Base-by-base conservation (phyloP, 2,329 filamentous ascomycete species). In the Penicillium brevicompactum region DNA sequence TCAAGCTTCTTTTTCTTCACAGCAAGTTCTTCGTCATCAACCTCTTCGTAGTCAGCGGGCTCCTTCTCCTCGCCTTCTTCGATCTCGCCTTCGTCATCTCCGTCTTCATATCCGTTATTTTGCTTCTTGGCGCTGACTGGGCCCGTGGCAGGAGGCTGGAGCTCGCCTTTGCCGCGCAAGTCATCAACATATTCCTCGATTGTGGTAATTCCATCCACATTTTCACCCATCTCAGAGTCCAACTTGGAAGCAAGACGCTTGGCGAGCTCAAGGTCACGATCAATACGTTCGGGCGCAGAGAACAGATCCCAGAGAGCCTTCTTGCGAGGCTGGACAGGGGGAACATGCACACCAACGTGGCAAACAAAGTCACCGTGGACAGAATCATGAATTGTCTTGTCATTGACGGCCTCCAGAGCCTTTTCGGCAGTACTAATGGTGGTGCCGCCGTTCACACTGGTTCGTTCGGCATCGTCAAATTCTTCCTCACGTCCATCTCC, bases 241-340 rank as follows among this genome's bases (percentile, higher is more conserved):
- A 96, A 87, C 72, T 91, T 96, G 64, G 85, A 83, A 14, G 94
- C 88, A 13, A 99, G 80, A 46, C 92, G 87, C 63, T 89, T 87
- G 13, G 92, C 92, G 14, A 97, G 83, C 42, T 88, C 82, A 5
- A 97, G 82, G 69, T 99, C 94, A 60, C 92, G 92, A 60, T 95
- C 91, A 58, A 99, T 89, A 49, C 95, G 87, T 71, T 99, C 93
- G 0, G 94, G 92, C 0, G 92, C 87, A 2, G 93, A 97, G 71
- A 97, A 97, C 8, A 97, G 80, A 73, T 97, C 93, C 93, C 93
- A 97, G 2, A 97, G 78, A 0, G 93, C 93, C 78, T 97, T 97
- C 80, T 96, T 97, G 52, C 93, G 84, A 2, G 92, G 90, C 53
- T 91, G 87, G 37, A 84, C 83, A 2, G 93, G 92, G 4, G 94